Base-by-base conservation (phyloP, 176 grass and related monocot species). In the Musa itinerans region DNA sequence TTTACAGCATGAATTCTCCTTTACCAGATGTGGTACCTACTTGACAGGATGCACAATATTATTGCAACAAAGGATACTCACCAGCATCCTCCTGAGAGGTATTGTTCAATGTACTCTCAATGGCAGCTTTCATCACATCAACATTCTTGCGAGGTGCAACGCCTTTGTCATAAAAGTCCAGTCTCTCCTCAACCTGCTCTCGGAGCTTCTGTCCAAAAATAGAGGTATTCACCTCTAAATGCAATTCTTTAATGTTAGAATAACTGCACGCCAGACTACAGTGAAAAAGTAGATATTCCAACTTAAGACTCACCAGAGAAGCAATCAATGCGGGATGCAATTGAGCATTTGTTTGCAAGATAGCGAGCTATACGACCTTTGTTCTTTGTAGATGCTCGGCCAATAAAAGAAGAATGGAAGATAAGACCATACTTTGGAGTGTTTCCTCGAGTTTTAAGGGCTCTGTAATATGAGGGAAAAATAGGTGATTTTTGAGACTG, bases 331-430 rank as follows among this genome's bases (percentile, higher is more conserved):
- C 94, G 90, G 52, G 94, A 94, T 74, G 95, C 95, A 84, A 99
- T 94, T 13, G 95, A 99, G 21, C 95, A 99, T 73, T 99, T 99
- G 76, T 94, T 99, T 24, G 95, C 95, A 55, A 99, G 85, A 52
- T 99, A 99, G 8, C 95, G 89, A 75, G 95, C 95, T 90, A 99
- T 89, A 67, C 91, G 88, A 52, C 95, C 95, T 76, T 99, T 99
- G 88, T 99, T 94, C 74, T 80, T 78, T 16, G 88, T 74, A 84
- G 95, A 86, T 73, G 95, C 88, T 70, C 95, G 95, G 20, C 95
- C 95, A 81, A 99, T 99, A 52, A 99, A 99, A 52, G 95, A 94
- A 1, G 95, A 99, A 81, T 99, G 95, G 71, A 99, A 99, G 80
- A 99, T 95, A 9, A 92, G 91, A 27, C 95, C 95, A 83, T 99